phyloP scores from a whole-genome alignment of 139 green algal genomes.

The Volvox reticuliferus region DNA sequence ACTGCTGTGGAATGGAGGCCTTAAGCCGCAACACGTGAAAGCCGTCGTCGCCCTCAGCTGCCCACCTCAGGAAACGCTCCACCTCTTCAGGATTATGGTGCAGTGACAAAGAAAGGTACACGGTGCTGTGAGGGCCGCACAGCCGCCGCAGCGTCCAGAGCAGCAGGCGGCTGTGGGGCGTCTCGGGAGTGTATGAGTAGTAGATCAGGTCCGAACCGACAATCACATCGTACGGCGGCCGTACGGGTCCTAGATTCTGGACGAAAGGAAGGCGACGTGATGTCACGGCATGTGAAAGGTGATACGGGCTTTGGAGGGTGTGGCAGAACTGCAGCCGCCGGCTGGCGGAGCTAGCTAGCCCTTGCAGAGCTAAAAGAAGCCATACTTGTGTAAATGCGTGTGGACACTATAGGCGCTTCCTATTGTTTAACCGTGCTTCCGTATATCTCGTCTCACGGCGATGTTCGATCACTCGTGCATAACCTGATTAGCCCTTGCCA shows the following conservation, averaged over 20 bases:
- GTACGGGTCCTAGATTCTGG: not conserved
- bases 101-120: constrained; percentile 63
- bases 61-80: constrained; percentile 54
- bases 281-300: no score
- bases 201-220: constrained; percentile 47
- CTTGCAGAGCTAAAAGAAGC: no score
- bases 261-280: not conserved
- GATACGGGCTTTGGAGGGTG: no score
- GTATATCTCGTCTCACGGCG: no score
- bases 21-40: constrained; percentile 45
- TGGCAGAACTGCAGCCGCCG: no score
- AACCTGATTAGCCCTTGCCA: no score
- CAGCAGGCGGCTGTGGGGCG: constrained; percentile 67
- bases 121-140: constrained; percentile 33
- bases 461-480: no score
- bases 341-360: no score
- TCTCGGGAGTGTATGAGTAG: constrained; percentile 43
- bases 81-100: constrained; percentile 71
- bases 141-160: constrained; percentile 61
- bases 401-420: no score
- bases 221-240: constrained; percentile 35
- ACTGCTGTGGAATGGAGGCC: constrained; percentile 45
- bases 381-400: no score
- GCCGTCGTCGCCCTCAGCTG: not conserved
- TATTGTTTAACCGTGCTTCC: no score